Base-by-base conservation (phyloP, 345 rosid genomes). In the Populus pruinosa region DNA sequence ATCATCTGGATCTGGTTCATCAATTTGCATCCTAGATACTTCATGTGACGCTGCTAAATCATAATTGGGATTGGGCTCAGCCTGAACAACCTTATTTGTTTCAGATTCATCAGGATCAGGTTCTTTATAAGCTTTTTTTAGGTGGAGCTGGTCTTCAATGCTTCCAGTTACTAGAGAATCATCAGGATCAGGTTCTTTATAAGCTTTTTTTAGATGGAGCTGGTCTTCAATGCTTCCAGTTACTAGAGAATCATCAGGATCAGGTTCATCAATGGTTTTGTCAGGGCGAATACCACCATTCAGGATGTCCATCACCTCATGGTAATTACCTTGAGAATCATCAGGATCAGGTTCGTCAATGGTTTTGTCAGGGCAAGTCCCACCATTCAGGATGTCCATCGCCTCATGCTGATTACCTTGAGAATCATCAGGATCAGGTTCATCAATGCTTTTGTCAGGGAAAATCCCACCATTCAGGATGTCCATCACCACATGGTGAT, bases 1-100 rank as follows among this genome's bases (percentile, higher is more conserved):
- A 76, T 91, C 92, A 81, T 91, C 94, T 69, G 91, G 97, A 85
- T 87, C 91, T 4, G 93, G 94, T 80, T 93, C 97, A 79, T 87
- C 87, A 31, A 83, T 86, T 69, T 85, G 83, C 86, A 86, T 81
- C 76, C 73, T 49, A 35, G 87, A 83, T 76, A 80, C 76, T 73
- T 74, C 84, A 70, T 14, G 77, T 17, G 78, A 84, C 3, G 69
- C 75, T 27, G 77, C 79, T 47, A 65, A 44, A 72, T 49, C 79
- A 78, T 79, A 75, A 63, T 84, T 88, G 63, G 88, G 82, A 78
- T 86, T 80, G 17, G 85, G 89, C 77, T 87, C 87, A 13, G 76
- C 55, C 63, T 18, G 33, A 50, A 35, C 70, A 53, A 63, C 35
- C 79, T 63, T 61, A 62, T 79, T 81, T 53, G 62, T 82, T 65